These are phyloP conservation scores for Castanea mollissima DNA, from an alignment of 306 rosid genomes.

Conservation along the genomic window DNA sequence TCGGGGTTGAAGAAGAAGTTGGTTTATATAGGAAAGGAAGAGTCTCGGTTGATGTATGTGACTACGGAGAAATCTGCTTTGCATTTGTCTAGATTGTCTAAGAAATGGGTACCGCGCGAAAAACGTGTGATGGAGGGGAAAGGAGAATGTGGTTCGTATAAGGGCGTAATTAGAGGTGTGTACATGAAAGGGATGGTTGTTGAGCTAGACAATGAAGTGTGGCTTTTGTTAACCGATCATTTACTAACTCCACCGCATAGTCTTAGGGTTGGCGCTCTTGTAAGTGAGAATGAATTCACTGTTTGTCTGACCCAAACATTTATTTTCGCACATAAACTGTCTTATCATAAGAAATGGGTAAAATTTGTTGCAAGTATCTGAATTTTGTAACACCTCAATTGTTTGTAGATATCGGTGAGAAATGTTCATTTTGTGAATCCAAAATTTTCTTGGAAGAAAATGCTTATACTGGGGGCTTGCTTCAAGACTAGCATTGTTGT, in stretches of 20 bases:
- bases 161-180: constrained; percentile 61
- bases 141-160: constrained; percentile 68
- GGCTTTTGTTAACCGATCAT: constrained; percentile 81
- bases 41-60: constrained; percentile 64
- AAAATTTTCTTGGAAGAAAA: constrained; percentile 69
- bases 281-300: constrained; percentile 39
- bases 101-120: constrained; percentile 22
- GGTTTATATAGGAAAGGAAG: constrained; percentile 49
- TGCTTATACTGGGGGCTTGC: constrained; percentile 85
- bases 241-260: constrained; percentile 62
- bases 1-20: constrained; percentile 69
- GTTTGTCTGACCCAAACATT: neutral
- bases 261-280: constrained; percentile 77
- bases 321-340: neutral
- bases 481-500: constrained; percentile 67
- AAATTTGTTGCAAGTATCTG: neutral
- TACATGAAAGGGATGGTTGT: constrained; percentile 87
- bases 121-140: constrained; percentile 33
- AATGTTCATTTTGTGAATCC: constrained; percentile 83
- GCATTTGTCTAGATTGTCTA: constrained; percentile 32
- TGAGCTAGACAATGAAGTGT: constrained; percentile 82
- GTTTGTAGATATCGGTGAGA: constrained; percentile 62
- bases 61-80: constrained; percentile 51
- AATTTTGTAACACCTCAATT: neutral
- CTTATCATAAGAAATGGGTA: neutral